Evolutionary conservation across 441 rosid species (phyloP).

Genomic region (Eruca vesicaria): DNA sequence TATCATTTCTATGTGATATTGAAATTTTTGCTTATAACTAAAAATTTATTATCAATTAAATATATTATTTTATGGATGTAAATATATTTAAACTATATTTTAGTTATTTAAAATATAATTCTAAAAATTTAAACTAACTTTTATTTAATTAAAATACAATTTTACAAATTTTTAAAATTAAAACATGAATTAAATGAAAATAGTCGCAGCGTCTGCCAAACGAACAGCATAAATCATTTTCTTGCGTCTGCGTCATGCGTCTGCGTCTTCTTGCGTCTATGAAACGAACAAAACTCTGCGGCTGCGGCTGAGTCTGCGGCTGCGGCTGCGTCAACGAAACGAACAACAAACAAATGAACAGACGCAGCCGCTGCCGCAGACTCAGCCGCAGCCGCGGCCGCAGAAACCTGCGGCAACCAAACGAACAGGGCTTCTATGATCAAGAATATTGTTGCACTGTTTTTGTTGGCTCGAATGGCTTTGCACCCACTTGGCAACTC

Average conservation of each 20-base stretch:
- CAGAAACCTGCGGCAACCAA: neutral
- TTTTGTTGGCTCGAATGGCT: conserved; percentile 47
- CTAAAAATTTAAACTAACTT: neutral
- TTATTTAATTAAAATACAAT: too few species aligned
- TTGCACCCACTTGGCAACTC: conserved; percentile 79
- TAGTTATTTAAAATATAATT: too few species aligned
- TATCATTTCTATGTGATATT: too few species aligned
- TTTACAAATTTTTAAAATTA: neutral
- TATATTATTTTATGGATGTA: neutral
- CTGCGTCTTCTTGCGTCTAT: neutral
- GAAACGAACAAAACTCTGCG: too few species aligned
- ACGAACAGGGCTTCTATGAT: conserved; percentile 10
- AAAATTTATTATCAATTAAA: too few species aligned
- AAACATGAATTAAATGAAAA: neutral
- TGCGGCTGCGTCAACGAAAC: neutral
- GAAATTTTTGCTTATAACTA: too few species aligned
- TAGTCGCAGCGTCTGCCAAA: neutral
- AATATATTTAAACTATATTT: neutral
- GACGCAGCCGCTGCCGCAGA: neutral
- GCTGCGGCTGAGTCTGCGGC: too few species aligned
- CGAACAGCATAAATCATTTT: neutral
- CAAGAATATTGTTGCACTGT: conserved; percentile 63
- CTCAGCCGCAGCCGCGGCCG: neutral
- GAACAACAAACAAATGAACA: neutral
- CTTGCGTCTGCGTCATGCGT: neutral